Conservation (phyloP, 2,329 filamentous ascomycete species). For the Aspergillus sclerotialis region DNA sequence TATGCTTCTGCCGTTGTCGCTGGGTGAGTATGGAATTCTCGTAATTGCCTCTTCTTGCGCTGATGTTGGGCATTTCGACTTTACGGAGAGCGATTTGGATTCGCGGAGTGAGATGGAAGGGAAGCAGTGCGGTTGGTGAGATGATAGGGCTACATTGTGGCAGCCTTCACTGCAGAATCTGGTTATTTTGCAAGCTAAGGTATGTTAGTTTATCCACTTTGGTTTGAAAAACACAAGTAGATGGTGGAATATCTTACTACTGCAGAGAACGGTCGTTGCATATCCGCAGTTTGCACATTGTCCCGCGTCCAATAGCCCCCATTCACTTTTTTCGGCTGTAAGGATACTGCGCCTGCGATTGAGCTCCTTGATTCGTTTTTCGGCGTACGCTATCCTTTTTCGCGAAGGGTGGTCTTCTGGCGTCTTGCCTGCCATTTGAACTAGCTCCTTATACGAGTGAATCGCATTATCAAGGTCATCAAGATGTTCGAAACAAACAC, state of each 20-base stretch:
- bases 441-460: slow-evolving; percentile 20
- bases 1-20: slow-evolving; percentile 8
- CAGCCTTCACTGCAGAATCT: slow-evolving; percentile 23
- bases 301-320: slow-evolving; percentile 17
- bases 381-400: slow-evolving; percentile 18
- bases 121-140: slow-evolving; percentile 17
- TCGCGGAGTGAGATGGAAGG: slow-evolving; percentile 23
- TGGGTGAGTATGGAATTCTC: slow-evolving; percentile 12
- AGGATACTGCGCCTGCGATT: slow-evolving; percentile 18
- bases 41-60: slow-evolving; percentile 19
- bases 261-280: slow-evolving; percentile 18
- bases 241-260: slow-evolving; percentile 13
- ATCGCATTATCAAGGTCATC: slow-evolving; percentile 22
- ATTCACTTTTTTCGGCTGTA: slow-evolving; percentile 17
- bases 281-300: slow-evolving; percentile 15
- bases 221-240: neutral
- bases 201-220: slow-evolving; percentile 2
- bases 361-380: slow-evolving; percentile 20
- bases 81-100: slow-evolving; percentile 23
- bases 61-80: slow-evolving; percentile 16
- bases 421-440: slow-evolving; percentile 17
- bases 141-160: slow-evolving; percentile 9
- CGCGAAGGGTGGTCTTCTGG: slow-evolving; percentile 18
- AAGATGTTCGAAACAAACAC: slow-evolving; percentile 21
- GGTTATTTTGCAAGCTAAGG: slow-evolving; percentile 20